phyloP scores from a whole-genome alignment of 1,139 yeast species.

The Pichia sp. region DNA sequence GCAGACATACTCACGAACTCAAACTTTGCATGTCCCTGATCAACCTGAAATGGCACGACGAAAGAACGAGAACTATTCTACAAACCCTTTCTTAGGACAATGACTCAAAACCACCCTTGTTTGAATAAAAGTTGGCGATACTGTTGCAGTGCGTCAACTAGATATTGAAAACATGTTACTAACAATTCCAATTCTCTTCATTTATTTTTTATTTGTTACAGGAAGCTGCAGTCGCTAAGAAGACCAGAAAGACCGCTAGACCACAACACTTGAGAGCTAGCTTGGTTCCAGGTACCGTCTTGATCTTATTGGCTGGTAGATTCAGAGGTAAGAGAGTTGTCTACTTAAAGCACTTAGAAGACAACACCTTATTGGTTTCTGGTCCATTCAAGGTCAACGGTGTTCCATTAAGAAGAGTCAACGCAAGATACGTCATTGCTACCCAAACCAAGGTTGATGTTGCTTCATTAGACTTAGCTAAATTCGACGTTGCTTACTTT shows the following conservation, averaged over 20 bases:
- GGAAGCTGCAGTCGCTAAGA: slow-evolving; percentile 60
- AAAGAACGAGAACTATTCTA: not conserved
- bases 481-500: slow-evolving; percentile 92
- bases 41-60: not conserved
- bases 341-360: slow-evolving; percentile 94
- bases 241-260: slow-evolving; percentile 86
- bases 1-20: no score
- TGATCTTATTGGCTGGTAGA: slow-evolving; percentile 98
- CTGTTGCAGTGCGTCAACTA: no score
- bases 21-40: no score
- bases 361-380: slow-evolving; percentile 94
- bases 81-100: not conserved
- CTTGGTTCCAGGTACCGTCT: slow-evolving; percentile 93
- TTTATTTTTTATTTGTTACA: slow-evolving; percentile 3
- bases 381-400: slow-evolving; percentile 99
- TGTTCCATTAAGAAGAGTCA: slow-evolving; percentile 99
- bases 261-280: slow-evolving; percentile 97
- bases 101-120: not conserved
- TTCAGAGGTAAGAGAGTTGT: slow-evolving; percentile 99
- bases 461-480: slow-evolving; percentile 77
- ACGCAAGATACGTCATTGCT: slow-evolving; percentile 98
- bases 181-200: slow-evolving; percentile 4
- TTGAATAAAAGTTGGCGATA: no score
- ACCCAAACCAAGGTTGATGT: slow-evolving; percentile 89
- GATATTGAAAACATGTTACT: slow-evolving; percentile 7